Evolutionary conservation across 2,329 filamentous ascomycete species (phyloP).

Genomic region (Botryosphaeria dothidea): DNA sequence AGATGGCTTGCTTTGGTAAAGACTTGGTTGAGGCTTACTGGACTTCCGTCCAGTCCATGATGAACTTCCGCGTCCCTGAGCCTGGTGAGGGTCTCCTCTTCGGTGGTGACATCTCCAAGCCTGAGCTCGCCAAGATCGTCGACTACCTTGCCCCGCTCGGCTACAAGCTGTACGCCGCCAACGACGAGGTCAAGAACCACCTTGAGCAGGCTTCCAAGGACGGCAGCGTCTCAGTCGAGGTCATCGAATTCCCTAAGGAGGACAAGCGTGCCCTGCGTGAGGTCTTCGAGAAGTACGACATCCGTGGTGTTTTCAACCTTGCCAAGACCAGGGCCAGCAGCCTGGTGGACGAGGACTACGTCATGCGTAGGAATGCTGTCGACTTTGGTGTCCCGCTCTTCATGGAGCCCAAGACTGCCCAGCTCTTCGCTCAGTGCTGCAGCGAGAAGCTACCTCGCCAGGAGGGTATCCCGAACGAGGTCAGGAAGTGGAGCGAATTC

Average conservation of each 20-base stretch:
- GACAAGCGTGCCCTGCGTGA: conserved; percentile 94
- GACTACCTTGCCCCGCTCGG: conserved; percentile 85
- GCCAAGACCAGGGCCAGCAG: conserved; percentile 82
- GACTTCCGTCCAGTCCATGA: conserved; percentile 91
- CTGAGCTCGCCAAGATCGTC: conserved; percentile 74
- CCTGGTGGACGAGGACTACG: conserved; percentile 88
- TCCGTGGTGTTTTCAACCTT: conserved; percentile 93
- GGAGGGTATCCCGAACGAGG: conserved; percentile 87
- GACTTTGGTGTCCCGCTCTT: conserved; percentile 98
- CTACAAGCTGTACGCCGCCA: conserved; percentile 92
- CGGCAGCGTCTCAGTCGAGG: conserved; percentile 69
- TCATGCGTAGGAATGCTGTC: conserved; percentile 97
- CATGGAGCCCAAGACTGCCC: conserved; percentile 97
- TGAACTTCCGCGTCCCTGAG: conserved; percentile 98
- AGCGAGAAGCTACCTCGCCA: conserved; percentile 88
- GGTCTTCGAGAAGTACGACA: conserved; percentile 96
- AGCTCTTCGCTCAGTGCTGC: conserved; percentile 96
- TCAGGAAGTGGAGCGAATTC: conserved; percentile 93
- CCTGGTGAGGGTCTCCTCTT: conserved; percentile 94
- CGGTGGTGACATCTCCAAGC: conserved; percentile 76
- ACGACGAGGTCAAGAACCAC: conserved; percentile 76
- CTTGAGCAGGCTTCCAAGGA: conserved; percentile 71
- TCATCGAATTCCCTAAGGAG: conserved; percentile 95
- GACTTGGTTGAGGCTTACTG: conserved; percentile 96
- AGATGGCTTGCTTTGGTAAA: conserved; percentile 98